Percentiles rank a stretch among this genome's conserved stretches.
Evolutionary conservation across 192 early-diverging fungal genomes (phyloP).

Genomic region (Backusella westeae): DNA sequence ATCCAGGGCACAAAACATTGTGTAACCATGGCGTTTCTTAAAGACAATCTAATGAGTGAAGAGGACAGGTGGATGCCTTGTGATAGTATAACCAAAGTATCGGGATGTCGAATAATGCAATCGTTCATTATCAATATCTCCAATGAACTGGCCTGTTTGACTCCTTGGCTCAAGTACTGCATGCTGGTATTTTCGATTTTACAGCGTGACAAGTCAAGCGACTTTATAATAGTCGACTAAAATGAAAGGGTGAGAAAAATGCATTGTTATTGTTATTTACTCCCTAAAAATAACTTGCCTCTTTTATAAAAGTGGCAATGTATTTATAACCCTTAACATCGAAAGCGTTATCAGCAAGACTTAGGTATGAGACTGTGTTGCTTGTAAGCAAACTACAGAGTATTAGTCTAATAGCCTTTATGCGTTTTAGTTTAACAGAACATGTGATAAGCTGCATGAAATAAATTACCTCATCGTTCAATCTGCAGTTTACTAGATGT

Average conservation of each 20-base stretch:
- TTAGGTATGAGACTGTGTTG: conserved; percentile 62
- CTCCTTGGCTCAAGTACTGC: conserved; percentile 6
- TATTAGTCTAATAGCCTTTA: conserved; percentile 58
- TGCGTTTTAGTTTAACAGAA: neutral
- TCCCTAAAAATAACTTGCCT: conserved; percentile 35
- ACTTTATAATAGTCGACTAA: conserved; percentile 13
- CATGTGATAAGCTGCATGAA: neutral
- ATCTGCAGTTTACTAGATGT: conserved; percentile 61
- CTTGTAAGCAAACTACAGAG: conserved; percentile 67
- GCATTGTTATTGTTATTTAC: neutral
- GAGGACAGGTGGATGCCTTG: conserved; percentile 44
- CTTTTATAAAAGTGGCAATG: conserved; percentile 69
- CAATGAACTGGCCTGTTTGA: neutral
- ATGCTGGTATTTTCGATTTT: conserved; percentile 3
- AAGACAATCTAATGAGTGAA: conserved; percentile 37
- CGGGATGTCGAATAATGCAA: neutral
- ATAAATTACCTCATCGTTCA: conserved; percentile 65
- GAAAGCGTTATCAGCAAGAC: conserved; percentile 64
- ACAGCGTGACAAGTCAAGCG: conserved; percentile 1
- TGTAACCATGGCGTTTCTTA: conserved; percentile 44
- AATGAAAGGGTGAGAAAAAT: conserved; percentile 13
- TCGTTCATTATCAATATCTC: neutral
- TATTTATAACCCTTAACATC: conserved; percentile 73
- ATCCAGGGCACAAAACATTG: conserved; percentile 47
- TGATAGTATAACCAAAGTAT: conserved; percentile 26